Conservation (phyloP, 139 green algal species). For the Astrephomene gubernaculifera region DNA sequence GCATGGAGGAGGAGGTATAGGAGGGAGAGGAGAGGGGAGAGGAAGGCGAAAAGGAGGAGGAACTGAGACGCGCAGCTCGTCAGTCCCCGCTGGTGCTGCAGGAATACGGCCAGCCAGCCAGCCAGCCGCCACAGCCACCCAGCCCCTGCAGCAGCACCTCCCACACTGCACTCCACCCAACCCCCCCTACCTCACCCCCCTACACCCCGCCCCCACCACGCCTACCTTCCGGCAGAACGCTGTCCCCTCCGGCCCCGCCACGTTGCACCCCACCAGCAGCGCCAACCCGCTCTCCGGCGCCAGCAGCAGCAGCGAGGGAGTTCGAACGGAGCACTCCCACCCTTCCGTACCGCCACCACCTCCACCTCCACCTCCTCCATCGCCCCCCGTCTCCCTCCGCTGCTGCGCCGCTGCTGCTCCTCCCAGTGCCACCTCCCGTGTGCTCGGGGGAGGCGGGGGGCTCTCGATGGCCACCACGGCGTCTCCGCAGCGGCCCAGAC, state of each 20-base stretch:
- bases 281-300: constrained; percentile 8
- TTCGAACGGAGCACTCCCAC: neutral
- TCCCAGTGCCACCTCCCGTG: neutral
- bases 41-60: no score
- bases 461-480: neutral
- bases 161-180: no score
- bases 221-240: constrained; percentile 27
- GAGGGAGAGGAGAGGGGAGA: no score
- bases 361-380: neutral
- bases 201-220: neutral
- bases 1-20: no score
- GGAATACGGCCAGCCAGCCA: no score
- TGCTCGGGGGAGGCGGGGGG: constrained; percentile 1
- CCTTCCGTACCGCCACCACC: neutral
- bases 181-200: no score
- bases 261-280: constrained; percentile 18
- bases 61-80: no score
- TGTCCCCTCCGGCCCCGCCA: neutral
- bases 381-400: neutral
- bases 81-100: no score
- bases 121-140: no score
- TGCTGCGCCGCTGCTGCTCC: neutral
- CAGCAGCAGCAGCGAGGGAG: constrained; percentile 22
- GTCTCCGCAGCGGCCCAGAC: constrained; percentile 19
- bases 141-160: no score